Percentiles rank a stretch among this genome's conserved stretches.
Conservation (phyloP, 371 early-diverging fungal species). For the Nematocida sp. region DNA sequence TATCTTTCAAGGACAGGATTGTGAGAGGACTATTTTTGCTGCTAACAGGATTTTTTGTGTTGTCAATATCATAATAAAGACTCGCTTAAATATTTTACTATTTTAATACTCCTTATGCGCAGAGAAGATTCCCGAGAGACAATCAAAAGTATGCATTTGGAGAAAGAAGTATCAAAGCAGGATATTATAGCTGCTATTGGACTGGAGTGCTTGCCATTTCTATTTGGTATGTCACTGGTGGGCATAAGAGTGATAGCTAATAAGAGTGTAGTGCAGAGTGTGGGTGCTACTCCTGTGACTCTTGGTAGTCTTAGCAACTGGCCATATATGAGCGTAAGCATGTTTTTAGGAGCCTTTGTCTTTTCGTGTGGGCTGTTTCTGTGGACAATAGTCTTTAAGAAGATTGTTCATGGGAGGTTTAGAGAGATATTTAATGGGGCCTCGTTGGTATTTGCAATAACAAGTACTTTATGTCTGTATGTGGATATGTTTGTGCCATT, state of each 20-base stretch:
- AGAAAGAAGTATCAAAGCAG: neutral
- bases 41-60: constrained; percentile 37
- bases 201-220: constrained; percentile 13
- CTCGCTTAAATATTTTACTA: too few relatives aligned
- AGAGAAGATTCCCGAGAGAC: neutral
- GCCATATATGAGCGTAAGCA: neutral
- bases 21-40: constrained; percentile 25
- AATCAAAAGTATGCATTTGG: neutral
- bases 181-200: neutral
- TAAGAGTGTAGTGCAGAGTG: neutral
- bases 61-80: constrained; percentile 28
- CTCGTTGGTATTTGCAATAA: neutral
- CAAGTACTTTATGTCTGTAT: neutral
- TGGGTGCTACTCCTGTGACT: neutral
- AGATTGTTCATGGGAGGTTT: neutral
- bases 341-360: constrained; percentile 15
- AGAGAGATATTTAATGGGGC: constrained; percentile 3
- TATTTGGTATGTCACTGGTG: constrained; percentile 41
- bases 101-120: neutral
- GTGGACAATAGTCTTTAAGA: neutral
- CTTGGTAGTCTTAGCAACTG: neutral
- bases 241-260: neutral
- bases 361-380: constrained; percentile 3
- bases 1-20: neutral
- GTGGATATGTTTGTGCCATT: neutral